phyloP scores from a whole-genome alignment of 2,329 filamentous ascomycete species.

The Microascus cirrosus region DNA sequence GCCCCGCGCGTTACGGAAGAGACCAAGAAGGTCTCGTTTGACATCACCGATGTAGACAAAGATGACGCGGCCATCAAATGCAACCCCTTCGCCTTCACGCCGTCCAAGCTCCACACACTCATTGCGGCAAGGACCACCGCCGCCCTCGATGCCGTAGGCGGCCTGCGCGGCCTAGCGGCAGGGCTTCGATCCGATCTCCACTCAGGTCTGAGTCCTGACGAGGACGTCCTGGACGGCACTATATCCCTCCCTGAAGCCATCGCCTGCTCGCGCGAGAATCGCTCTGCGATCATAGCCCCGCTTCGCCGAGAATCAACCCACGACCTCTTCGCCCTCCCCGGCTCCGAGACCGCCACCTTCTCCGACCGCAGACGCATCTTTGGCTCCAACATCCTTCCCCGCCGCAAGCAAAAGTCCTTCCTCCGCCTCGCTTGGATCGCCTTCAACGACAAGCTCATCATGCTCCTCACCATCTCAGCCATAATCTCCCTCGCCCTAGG shows the following conservation, averaged over 20 bases:
- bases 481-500: slow-evolving; percentile 65
- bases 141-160: slow-evolving; percentile 40
- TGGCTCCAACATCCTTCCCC: slow-evolving; percentile 53
- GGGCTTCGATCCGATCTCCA: slow-evolving; percentile 37
- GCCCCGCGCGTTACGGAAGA: neutral
- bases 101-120: slow-evolving; percentile 41
- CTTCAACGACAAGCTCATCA: slow-evolving; percentile 72
- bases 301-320: slow-evolving; percentile 7
- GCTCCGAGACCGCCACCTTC: slow-evolving; percentile 16
- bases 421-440: slow-evolving; percentile 64
- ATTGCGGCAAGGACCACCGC: slow-evolving; percentile 35
- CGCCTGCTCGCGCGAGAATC: slow-evolving; percentile 21
- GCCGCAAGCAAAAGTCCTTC: slow-evolving; percentile 53
- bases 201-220: slow-evolving; percentile 37
- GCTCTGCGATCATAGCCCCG: slow-evolving; percentile 13
- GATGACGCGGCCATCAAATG: slow-evolving; percentile 4
- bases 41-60: neutral
- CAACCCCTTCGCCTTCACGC: slow-evolving; percentile 42
- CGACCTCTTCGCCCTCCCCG: slow-evolving; percentile 15
- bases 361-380: slow-evolving; percentile 54
- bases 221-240: slow-evolving; percentile 29
- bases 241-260: slow-evolving; percentile 39
- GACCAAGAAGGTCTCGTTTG: neutral
- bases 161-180: slow-evolving; percentile 36
- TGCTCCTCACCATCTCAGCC: slow-evolving; percentile 59